Evolutionary conservation across 2,329 filamentous ascomycete genomes (phyloP), one percentile per base, ranked within the genome.

Genomic region (Talaromyces sp.): DNA sequence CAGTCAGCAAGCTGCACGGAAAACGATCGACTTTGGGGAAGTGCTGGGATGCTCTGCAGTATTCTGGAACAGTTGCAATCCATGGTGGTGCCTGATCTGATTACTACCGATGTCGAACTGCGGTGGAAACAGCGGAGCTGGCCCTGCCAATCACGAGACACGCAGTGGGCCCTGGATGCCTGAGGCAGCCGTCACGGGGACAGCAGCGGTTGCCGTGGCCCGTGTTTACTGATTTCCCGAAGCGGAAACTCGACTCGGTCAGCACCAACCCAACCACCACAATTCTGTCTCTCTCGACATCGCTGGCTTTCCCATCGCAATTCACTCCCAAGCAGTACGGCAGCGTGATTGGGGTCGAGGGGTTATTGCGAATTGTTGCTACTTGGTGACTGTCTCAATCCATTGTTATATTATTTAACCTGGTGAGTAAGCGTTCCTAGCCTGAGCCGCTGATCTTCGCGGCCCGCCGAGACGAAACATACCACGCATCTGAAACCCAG

Each of bases 201-300:
- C n/a, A 56, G 59, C 55, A 23, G 23, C 61, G 44, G 70, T 63
- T 65, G 64, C 63, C 66, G 67, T 47, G 63, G 61, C 64, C 64
- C 64, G 62, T 75, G 75, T 76, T 77, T 76, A 76, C 73, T 68
- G 69, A 72, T 76, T 76, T 67, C 74, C 70, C 52, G 31, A 68
- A 74, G 51, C 63, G 70, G 74, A 50, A 75, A 28, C 68, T 42
- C 60, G 16, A 50, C 40, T 56, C 47, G 12, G 23, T 57, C 57
- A 63, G 50, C 59, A 50, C 47, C 23, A 23, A 47, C 53, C 40
- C 57, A 56, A 42, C 31, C 50, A 28, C 10, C 23, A 10, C 28
- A 28, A 31, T 53, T 28, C 23, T 3, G 14, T 18, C 12, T 18
- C 12, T 27, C 30, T 23, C 23, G 23, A 30, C 31, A 27, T 53